Evolutionary conservation across 179 eudicot genomes (phyloP).

Genomic region (Gypsophila paniculata): DNA sequence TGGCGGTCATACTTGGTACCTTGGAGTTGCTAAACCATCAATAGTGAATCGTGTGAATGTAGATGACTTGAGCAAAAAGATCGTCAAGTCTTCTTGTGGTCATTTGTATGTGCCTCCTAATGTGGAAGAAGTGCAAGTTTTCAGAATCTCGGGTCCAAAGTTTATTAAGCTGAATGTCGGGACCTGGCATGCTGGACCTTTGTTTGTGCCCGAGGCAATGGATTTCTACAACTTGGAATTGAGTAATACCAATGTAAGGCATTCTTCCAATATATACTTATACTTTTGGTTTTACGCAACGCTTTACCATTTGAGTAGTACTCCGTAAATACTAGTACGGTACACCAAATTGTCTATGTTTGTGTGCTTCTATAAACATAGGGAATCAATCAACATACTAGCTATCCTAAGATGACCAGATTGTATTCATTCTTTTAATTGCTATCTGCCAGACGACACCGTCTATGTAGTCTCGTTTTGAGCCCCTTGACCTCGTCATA

Average conservation of each 20-base stretch:
- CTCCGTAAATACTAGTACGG: background rate
- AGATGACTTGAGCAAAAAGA: conserved; percentile 29
- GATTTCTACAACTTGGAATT: conserved; percentile 89
- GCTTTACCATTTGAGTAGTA: background rate
- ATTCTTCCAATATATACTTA: background rate
- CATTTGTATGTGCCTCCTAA: conserved; percentile 72
- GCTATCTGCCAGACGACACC: no score
- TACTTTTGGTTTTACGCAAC: background rate
- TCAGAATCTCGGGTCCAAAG: conserved; percentile 64
- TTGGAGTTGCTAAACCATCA: conserved; percentile 83
- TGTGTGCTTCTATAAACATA: background rate
- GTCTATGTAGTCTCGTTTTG: background rate
- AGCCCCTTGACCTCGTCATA: no score
- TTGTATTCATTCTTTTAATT: background rate
- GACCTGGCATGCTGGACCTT: conserved; percentile 97
- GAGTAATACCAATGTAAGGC: conserved; percentile 79
- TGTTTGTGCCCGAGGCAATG: conserved; percentile 52
- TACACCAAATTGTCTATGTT: background rate
- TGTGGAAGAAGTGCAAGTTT: conserved; percentile 60
- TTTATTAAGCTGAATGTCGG: conserved; percentile 75
- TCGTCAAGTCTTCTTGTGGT: conserved; percentile 52
- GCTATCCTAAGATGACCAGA: background rate
- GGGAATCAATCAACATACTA: background rate
- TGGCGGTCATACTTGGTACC: conserved; percentile 85
- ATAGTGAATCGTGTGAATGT: conserved; percentile 45